Evolutionary conservation across 129 eudicot species (phyloP).

Genomic region (Helichrysum umbraculigerum): DNA sequence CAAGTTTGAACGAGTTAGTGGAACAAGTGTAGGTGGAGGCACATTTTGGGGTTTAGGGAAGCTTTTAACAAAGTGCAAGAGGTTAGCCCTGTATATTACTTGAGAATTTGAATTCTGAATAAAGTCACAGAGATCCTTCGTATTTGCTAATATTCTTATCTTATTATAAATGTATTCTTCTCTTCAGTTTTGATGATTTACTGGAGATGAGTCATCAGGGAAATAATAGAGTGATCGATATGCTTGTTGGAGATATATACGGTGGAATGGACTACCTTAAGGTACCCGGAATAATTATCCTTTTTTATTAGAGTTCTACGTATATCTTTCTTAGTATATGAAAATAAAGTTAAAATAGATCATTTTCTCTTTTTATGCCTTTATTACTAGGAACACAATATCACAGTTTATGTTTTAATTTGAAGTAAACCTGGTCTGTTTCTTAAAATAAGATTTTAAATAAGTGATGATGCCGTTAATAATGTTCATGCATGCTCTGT

Average conservation of each 20-base stretch:
- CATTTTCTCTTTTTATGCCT: background rate
- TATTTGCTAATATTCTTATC: background rate
- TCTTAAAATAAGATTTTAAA: constrained; percentile 1
- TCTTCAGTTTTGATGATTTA: constrained; percentile 85
- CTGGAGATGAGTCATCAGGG: constrained; percentile 87
- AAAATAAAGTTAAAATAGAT: background rate
- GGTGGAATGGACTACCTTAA: constrained; percentile 89
- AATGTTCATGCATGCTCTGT: background rate
- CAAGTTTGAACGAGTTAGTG: constrained; percentile 85
- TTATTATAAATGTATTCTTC: constrained; percentile 7
- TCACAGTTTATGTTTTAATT: background rate
- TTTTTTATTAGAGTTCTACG: background rate
- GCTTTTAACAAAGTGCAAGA: constrained; percentile 86
- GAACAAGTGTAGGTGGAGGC: constrained; percentile 98
- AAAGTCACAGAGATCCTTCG: background rate
- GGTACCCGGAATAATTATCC: constrained; percentile 40
- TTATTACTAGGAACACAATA: background rate
- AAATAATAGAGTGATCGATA: constrained; percentile 88
- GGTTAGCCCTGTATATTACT: constrained; percentile 41
- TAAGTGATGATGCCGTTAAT: background rate
- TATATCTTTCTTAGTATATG: background rate
- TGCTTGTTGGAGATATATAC: constrained; percentile 98
- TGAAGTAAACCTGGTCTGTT: background rate
- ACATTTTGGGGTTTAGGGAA: constrained; percentile 98
- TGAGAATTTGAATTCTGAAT: background rate